A percentile compares a stretch with the other conserved stretches of the same genome.
Evolutionary conservation across 768 basidiomycete species (phyloP).

Genomic region (Gloeopeniophorella convolvens): DNA sequence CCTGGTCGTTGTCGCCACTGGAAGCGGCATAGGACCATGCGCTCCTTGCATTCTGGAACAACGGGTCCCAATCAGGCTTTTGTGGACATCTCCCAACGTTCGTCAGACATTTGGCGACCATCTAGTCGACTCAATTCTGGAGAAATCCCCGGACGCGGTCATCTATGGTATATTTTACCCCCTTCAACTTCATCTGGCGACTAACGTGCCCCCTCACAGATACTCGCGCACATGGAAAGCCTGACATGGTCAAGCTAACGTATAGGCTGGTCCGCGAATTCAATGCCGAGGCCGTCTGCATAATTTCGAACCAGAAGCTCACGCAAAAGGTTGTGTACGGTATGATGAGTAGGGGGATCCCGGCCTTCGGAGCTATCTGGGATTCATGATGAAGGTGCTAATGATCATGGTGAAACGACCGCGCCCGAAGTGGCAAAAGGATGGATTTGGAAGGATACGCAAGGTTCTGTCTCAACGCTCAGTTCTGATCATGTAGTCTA

Average conservation of each 20-base stretch:
- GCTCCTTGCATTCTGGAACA: slow-evolving; percentile 47
- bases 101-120: slow-evolving; percentile 57
- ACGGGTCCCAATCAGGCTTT: slow-evolving; percentile 44
- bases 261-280: slow-evolving; percentile 32
- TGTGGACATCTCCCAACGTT: slow-evolving; percentile 60
- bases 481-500: too few species aligned
- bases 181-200: background rate
- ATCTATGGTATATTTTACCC: slow-evolving; percentile 40
- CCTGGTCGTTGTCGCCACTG: slow-evolving; percentile 52
- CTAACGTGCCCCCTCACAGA: slow-evolving; percentile 22
- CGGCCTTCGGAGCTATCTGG: slow-evolving; percentile 59
- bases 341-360: slow-evolving; percentile 52
- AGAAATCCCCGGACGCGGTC: slow-evolving; percentile 48
- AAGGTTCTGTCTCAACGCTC: too few species aligned
- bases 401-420: too few species aligned
- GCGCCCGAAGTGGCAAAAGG: too few species aligned
- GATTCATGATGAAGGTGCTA: slow-evolving; percentile 41
- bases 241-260: slow-evolving; percentile 34
- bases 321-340: slow-evolving; percentile 54
- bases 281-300: slow-evolving; percentile 42
- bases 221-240: slow-evolving; percentile 31
- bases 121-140: slow-evolving; percentile 48
- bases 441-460: too few species aligned
- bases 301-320: slow-evolving; percentile 53
- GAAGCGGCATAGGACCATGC: slow-evolving; percentile 55